phyloP scores from a whole-genome alignment of 257 asterid species.

The Sherardia arvensis region DNA sequence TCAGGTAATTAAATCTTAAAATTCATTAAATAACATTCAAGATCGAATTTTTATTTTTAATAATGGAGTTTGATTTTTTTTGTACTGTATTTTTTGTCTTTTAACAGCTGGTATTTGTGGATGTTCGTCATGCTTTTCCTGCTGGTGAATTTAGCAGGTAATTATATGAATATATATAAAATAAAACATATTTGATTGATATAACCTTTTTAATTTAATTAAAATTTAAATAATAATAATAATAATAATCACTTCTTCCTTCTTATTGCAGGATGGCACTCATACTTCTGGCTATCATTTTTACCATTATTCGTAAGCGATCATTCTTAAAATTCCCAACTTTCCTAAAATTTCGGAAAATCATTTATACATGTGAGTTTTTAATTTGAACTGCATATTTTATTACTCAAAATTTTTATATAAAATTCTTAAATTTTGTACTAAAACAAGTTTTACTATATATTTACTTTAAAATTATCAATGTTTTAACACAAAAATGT shows the following conservation, averaged over 20 bases:
- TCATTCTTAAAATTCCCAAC: too few species aligned
- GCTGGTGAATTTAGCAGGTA: conserved; percentile 78
- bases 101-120: conserved; percentile 87
- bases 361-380: too few species aligned
- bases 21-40: background rate
- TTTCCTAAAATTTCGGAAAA: too few species aligned
- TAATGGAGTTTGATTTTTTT: background rate
- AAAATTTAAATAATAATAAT: too few species aligned
- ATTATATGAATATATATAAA: background rate
- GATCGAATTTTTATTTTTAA: background rate
- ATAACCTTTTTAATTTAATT: background rate
- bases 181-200: too few species aligned
- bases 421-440: too few species aligned
- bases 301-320: conserved; percentile 63
- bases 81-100: conserved; percentile 10
- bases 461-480: too few species aligned
- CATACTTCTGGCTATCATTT: conserved; percentile 86
- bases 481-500: too few species aligned
- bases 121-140: conserved; percentile 70
- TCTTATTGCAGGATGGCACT: conserved; percentile 73
- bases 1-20: conserved; percentile 35
- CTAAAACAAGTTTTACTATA: too few species aligned
- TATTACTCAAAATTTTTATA: too few species aligned
- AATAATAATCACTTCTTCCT: background rate
- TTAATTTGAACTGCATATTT: too few species aligned